A percentile compares a stretch with the other conserved stretches of the same genome.
These are phyloP conservation scores for Penicillium cosmopolitanum DNA, from an alignment of 495 filamentous ascomycete genomes.

Conservation along the genomic window DNA sequence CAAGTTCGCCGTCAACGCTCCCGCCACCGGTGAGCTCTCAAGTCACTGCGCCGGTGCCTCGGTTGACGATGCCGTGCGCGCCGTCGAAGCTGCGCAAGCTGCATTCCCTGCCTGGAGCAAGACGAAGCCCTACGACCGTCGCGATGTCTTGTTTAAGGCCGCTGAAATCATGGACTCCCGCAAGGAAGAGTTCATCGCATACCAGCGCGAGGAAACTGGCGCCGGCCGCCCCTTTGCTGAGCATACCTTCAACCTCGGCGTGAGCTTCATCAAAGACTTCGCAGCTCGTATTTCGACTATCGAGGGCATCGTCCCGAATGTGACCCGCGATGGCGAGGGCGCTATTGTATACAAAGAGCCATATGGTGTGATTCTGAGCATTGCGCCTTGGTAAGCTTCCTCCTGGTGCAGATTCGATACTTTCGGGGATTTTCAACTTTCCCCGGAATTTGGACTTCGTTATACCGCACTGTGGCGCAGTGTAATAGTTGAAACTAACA, in stretches of 20 bases:
- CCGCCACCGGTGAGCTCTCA: constrained; percentile 62
- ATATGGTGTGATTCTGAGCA: constrained; percentile 77
- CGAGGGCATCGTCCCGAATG: constrained; percentile 62
- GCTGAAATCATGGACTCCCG: constrained; percentile 67
- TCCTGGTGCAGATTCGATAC: constrained; percentile 1
- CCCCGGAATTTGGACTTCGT: too few species aligned
- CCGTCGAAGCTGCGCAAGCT: constrained; percentile 57
- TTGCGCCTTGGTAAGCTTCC: constrained; percentile 77
- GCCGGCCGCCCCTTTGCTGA: constrained; percentile 51
- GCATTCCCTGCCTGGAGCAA: constrained; percentile 76
- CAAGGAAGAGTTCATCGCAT: constrained; percentile 63
- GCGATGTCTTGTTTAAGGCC: constrained; percentile 72
- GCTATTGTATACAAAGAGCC: constrained; percentile 80
- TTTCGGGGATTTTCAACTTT: too few species aligned
- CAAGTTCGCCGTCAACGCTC: constrained; percentile 70
- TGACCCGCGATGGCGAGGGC: constrained; percentile 55
- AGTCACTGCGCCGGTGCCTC: constrained; percentile 66
- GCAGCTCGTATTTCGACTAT: constrained; percentile 66
- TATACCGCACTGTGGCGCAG: not conserved
- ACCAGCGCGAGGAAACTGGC: constrained; percentile 73
- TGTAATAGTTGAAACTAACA: constrained; percentile 12
- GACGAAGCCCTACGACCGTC: constrained; percentile 61
- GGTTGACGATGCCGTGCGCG: constrained; percentile 67
- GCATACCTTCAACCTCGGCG: constrained; percentile 66
- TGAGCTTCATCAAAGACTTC: constrained; percentile 68